Evolutionary conservation across 78 protist genomes (phyloP), one percentile per base, ranked within the genome.

Genomic region (Diacronema lutheri): DNA sequence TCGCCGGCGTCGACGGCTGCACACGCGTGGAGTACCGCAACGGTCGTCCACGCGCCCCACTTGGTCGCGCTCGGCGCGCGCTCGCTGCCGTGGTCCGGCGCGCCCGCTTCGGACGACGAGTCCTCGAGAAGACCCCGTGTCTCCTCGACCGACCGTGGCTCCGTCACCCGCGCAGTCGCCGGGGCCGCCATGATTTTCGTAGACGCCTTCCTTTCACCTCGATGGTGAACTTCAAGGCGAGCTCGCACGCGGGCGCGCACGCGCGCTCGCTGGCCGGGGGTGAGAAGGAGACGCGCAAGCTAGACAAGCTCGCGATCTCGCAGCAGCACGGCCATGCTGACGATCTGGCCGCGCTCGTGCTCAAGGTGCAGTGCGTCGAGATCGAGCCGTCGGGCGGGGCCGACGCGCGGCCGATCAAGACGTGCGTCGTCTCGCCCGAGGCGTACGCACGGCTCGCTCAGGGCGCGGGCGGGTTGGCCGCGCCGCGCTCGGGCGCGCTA

Each of bases 171-270:
- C n/a, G n/a, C n/a, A n/a, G n/a, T n/a, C n/a, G n/a, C n/a, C n/a
- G n/a, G n/a, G n/a, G n/a, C n/a, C n/a, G n/a, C n/a, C n/a, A n/a
- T n/a, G n/a, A n/a, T n/a, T n/a, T n/a, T n/a, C n/a, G n/a, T n/a
- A n/a, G n/a, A n/a, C n/a, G n/a, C n/a, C n/a, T n/a, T n/a, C n/a
- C n/a, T n/a, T n/a, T n/a, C n/a, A 46, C 56, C 61, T 19, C 11
- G 25, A 68, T 68, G 76, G 76, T 68, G 26, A 68, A 68, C 76
- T 37, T 68, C 50, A 68, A 68, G 76, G 76, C 76, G 4, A 14
- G 31, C 31, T 16, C 16, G 29, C 46, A 38, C n/a, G 40, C 14
- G 50, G 76, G 76, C 76, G 50, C 37, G 76, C 76, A 20, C 46
- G 38, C 35, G 76, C 76, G 76, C 31, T 26, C 50, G 46, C 41